Evolutionary conservation across 768 basidiomycete genomes (phyloP), one percentile per base, ranked within the genome.

Genomic region (Amanita pallidorosea): DNA sequence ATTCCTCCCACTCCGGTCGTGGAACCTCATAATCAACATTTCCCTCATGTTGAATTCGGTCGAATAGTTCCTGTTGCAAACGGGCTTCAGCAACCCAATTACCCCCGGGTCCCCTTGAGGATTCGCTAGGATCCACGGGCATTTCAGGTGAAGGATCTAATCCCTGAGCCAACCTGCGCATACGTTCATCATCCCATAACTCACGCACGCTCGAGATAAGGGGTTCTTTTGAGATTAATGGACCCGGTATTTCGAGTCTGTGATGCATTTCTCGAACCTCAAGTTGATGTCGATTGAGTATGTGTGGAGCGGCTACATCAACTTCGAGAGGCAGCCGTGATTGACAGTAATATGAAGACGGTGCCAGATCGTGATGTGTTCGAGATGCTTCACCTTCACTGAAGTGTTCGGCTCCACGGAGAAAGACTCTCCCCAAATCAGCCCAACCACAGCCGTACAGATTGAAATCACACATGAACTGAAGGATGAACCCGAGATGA

Each of bases 171-270:
- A 65, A 63, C 17, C 94, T 75, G 7, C 92, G 79, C 9, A 73
- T 72, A n/a, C 87, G 79, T 67, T 99, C 95, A 58, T 97, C 93
- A 46, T 94, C 89, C 95, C 95, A 99, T 2, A 98, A 72, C 66
- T 97, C 95, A 55, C 88, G 82, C 42, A 98, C 87, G 59, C 90
- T 84, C 37, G 83, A 71, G 5, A 99, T 86, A 23, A 95, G 75
- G 40, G 88, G 89, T 57, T 88, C 88, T 9, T 73, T 55, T 49
- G 80, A 62, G 13, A 74, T 57, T 37, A 69, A 59, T 17, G 77
- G 67, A 29, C 73, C 65, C 49, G 84, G 79, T 53, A 92, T 87
- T 53, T 77, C 74, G 60, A 89, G 79, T 54, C 85, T 84, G 42
- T 84, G 70, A 55, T 74, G 73, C 25, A 82, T 53, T 55, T 80